Evolutionary conservation across 306 rosid species (phyloP), one percentile per base, ranked within the genome.

Genomic region (Vigna mungo): DNA sequence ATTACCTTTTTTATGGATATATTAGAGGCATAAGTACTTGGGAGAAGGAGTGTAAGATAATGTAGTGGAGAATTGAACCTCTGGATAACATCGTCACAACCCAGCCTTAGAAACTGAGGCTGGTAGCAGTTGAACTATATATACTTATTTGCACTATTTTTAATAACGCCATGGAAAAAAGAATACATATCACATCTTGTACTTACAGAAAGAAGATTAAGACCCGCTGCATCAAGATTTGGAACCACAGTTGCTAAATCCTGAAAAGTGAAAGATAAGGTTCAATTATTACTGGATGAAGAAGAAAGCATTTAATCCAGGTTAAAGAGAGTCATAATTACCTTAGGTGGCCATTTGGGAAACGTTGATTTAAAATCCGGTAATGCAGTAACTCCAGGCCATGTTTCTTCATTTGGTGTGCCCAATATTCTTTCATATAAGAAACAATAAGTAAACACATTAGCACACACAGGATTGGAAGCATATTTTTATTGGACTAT

Each of bases 321-420:
- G 69, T 51, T 73, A 37, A 82, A 23, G 71, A 54, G 23, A 63
- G 11, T 30, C 25, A 60, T 62, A 60, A 61, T 81, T 88, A 92
- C 99, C 99, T 88, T 95, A 23, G 89, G 1, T 63, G 86, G 88
- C 97, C 97, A 95, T 89, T 87, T 95, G 63, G 99, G 99, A 78
- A 95, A 95, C 79, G 99, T 84, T 79, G 96, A 86, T 82, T 92
- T 95, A 77, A 86, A 95, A 87, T 95, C 99, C 79, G 99, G 99
- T 90, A 95, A 82, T 77, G 97, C 89, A 86, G 85, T 92, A 81
- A 95, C 97, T 84, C 97, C 97, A 39, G 97, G 97, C 99, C 99
- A 95, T 51, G 93, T 86, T 78, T 95, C 96, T 78, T 92, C 99
- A 25, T 76, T 95, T 80, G 99, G 99, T 16, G 97, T 92, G 39